Conservation (phyloP, 2,329 filamentous ascomycete genomes). For the Alternaria novae-zelandiae region DNA sequence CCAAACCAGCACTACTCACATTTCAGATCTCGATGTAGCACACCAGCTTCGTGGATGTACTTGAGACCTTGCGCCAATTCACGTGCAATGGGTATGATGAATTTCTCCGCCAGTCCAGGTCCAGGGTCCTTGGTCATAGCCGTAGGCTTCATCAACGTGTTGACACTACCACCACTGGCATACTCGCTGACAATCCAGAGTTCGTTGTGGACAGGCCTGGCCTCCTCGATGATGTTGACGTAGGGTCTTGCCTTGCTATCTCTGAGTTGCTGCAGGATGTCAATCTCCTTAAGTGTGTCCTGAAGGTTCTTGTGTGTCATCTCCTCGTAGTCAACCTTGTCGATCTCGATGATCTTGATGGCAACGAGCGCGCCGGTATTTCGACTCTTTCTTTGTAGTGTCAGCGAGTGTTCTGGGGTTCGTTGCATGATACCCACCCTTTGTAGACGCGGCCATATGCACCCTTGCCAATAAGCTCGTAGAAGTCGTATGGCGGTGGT, state of each 20-base stretch:
- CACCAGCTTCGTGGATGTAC: conserved; percentile 69
- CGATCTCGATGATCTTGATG: conserved; percentile 84
- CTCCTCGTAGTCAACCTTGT: conserved; percentile 69
- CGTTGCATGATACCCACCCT: conserved; percentile 48
- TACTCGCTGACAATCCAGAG: conserved; percentile 92
- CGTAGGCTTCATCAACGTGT: conserved; percentile 64
- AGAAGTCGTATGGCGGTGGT: conserved; percentile 70
- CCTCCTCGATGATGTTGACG: conserved; percentile 82
- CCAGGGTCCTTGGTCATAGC: conserved; percentile 31
- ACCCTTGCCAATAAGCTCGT: conserved; percentile 77
- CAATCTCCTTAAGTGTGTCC: conserved; percentile 67
- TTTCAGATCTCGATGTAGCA: conserved; percentile 71
- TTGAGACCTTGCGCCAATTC: conserved; percentile 68
- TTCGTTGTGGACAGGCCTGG: conserved; percentile 75
- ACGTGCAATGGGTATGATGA: conserved; percentile 68
- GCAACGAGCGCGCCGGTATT: conserved; percentile 64
- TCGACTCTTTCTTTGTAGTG: conserved; percentile 44
- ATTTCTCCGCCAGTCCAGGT: conserved; percentile 62
- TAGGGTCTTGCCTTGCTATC: conserved; percentile 80
- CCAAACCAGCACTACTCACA: conserved; percentile 44
- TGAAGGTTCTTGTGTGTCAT: conserved; percentile 52
- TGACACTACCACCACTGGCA: conserved; percentile 81
- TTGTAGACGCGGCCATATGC: conserved; percentile 78
- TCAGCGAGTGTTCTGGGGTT: conserved; percentile 21
- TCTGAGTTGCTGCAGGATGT: conserved; percentile 73